Percentiles rank a stretch among this genome's conserved stretches.
Evolutionary conservation across 768 basidiomycete genomes (phyloP).

Genomic region (Hygrocybe coccinea): DNA sequence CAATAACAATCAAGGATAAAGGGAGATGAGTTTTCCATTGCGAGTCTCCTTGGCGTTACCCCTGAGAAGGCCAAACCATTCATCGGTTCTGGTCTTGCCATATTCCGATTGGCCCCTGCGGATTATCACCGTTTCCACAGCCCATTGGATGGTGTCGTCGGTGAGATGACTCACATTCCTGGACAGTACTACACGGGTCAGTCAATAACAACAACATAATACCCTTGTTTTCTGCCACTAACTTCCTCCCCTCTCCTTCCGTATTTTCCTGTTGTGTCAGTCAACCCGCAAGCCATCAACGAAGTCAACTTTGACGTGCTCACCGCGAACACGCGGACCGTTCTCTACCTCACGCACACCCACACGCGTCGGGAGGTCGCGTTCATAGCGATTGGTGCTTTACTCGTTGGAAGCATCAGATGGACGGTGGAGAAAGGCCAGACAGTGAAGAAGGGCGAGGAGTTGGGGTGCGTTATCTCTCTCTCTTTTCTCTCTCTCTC

Average conservation of each 20-base stretch:
- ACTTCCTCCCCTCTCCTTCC: too few relatives aligned
- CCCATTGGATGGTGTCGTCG: conserved; percentile 54
- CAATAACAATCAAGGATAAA: conserved; percentile 47
- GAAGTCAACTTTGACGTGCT: conserved; percentile 60
- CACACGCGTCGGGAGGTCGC: conserved; percentile 48
- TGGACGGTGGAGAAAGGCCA: conserved; percentile 50
- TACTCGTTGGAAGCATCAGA: conserved; percentile 71
- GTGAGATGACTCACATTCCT: conserved; percentile 41
- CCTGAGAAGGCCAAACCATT: conserved; percentile 39
- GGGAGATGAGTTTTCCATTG: conserved; percentile 64
- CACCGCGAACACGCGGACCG: conserved; percentile 56
- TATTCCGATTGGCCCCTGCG: conserved; percentile 72
- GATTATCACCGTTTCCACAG: conserved; percentile 82
- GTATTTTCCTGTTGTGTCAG: conserved; percentile 33
- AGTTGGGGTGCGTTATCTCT: conserved; percentile 41
- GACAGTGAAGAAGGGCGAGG: conserved; percentile 57
- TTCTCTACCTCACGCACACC: conserved; percentile 48
- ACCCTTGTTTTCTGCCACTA: not conserved
- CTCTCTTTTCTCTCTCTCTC: too few relatives aligned
- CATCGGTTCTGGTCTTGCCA: conserved; percentile 48
- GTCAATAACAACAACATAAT: not conserved
- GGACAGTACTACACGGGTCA: conserved; percentile 61
- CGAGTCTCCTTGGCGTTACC: conserved; percentile 48
- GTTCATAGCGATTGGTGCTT: conserved; percentile 72
- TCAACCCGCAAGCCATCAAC: conserved; percentile 78